Evolutionary conservation across 768 basidiomycete species (phyloP), one percentile per base, ranked within the genome.

Genomic region (Leccinum broughii): DNA sequence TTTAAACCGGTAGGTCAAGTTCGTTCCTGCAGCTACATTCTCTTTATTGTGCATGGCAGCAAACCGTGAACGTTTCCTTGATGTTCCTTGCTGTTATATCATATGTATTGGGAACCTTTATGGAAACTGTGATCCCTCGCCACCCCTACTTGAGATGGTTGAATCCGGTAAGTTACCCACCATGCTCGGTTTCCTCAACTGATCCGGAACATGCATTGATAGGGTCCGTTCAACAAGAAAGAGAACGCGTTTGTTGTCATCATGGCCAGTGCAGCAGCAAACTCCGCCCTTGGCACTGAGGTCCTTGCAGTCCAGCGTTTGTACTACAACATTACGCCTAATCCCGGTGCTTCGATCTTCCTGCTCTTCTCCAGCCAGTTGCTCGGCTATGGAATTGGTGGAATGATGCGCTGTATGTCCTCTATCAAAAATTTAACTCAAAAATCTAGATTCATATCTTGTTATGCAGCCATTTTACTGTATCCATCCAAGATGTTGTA

Each of bases 201-300:
- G 53, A 56, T 52, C 15, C 60, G 54, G 55, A 54, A 35, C 17
- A 48, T 15, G 35, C 30, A 22, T 59, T 17, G 6, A 56, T 44
- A 84, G 83, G 77, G 78, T 1, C 82, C 83, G 3, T 85, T 84
- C 67, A 84, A 85, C 68, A 84, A 83, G 70, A 85, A 84, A 63
- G 84, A 85, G 66, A 82, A 83, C 69, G 81, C 82, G 0, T 82
- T 85, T 59, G 78, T 83, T 41, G 76, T 84, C 11, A 82, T 84
- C 61, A 85, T 85, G 84, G 67, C 83, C 28, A 79, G 80, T 59
- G 81, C 84, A 1, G 83, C 83, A 1, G 81, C 84, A 5, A 83
- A 79, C 59, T 79, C 80, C 0, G 84, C 83, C 1, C 77, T 85
- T 28, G 83, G 76, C 3, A 84, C 83, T 0, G 82, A 84, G 64